Evolutionary conservation across 73 alveolate genomes (phyloP).

Genomic region (Blepharisma stoltei): DNA sequence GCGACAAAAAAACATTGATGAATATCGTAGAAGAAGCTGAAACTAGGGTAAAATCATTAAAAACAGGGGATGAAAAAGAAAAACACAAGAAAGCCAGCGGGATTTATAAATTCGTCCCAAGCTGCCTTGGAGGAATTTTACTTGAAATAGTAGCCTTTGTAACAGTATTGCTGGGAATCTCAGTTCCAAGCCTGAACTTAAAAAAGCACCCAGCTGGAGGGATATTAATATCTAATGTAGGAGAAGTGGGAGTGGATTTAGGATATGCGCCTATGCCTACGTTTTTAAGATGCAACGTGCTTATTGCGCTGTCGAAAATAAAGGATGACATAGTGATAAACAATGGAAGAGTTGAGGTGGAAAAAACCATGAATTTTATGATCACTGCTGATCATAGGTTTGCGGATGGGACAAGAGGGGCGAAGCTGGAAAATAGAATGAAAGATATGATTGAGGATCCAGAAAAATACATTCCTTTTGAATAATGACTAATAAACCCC

Average conservation of each 20-base stretch:
- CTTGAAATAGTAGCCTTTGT: neutral
- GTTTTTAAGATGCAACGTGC: neutral
- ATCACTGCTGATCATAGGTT: constrained; percentile 23
- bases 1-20: neutral
- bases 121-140: constrained; percentile 17
- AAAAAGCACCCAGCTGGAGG: constrained; percentile 15
- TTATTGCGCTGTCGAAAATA: neutral
- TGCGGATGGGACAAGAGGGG: neutral
- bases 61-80: constrained; percentile 10
- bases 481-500: no score
- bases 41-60: neutral
- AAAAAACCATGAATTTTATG: neutral
- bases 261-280: constrained; percentile 24
- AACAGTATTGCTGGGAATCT: neutral
- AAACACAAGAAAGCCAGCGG: neutral
- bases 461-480: neutral
- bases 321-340: constrained; percentile 14
- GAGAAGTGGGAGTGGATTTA: neutral
- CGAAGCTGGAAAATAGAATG: neutral
- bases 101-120: constrained; percentile 1
- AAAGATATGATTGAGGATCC: constrained; percentile 4
- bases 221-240: neutral
- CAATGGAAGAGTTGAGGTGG: constrained; percentile 1
- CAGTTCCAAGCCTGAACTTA: neutral
- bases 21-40: constrained; percentile 4